Evolutionary conservation across 2,329 filamentous ascomycete species (phyloP), one percentile per base, ranked within the genome.

Genomic region (Colletotrichum magnum): DNA sequence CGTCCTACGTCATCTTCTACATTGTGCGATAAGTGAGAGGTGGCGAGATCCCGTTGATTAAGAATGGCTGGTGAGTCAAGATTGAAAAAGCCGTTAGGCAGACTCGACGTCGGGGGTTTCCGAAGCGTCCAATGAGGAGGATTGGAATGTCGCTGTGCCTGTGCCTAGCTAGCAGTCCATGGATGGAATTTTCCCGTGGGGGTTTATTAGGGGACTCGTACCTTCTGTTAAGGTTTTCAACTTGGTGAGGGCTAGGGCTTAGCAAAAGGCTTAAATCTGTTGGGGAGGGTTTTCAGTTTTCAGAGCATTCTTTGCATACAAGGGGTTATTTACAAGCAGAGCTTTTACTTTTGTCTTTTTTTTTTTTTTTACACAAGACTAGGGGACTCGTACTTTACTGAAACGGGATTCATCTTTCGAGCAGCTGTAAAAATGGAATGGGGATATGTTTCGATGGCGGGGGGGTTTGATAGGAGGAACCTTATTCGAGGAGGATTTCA

Each of bases 401-500:
- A 18, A 67, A 50, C 2, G 26, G 50, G 62, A 66, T 18, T 6
- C 51, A 67, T 60, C n/a, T 56, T 69, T 69, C 66, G 66, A 69
- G 47, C n/a, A 10, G 7, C n/a, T 28, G 24, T 41, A 56, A 21
- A 43, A 56, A 21, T 32, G 45, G 47, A 53, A 57, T 45, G 59
- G 45, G 39, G 50, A 13, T n/a, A 16, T 15, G 24, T n/a, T 26
- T 7, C 32, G 32, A 36, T 36, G n/a, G n/a, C n/a, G 32, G 32
- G 32, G 32, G 9, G 32, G 9, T 36, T 36, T 36, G 32, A 36
- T 36, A 36, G 32, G 32, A 36, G 32, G 32, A 36, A 36, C 32
- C 32, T 36, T 36, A 36, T 36, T 24, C 32, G 32, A 10, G 32
- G 32, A 36, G 32, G 32, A 36, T 36, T 32, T 32, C 7, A 1